These are phyloP conservation scores for Boletus subparvulus DNA, from an alignment of 768 basidiomycete genomes.

Conservation along the genomic window DNA sequence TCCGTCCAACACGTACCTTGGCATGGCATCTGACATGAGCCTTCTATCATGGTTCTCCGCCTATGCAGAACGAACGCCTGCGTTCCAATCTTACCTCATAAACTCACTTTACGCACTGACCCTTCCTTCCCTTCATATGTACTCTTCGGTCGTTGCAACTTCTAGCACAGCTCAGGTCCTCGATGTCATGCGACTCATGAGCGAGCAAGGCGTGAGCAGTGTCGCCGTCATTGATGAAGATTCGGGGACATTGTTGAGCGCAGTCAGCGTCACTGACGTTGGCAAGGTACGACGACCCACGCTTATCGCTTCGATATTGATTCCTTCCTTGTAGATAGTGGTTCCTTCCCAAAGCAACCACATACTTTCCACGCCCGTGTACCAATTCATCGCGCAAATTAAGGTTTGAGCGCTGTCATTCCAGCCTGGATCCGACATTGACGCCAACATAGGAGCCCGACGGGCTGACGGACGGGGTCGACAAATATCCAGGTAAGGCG, in stretches of 20 bases:
- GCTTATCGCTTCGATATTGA: neutral
- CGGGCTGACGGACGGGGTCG: slow-evolving; percentile 76
- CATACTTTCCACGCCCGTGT: slow-evolving; percentile 64
- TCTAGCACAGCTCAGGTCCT: slow-evolving; percentile 62
- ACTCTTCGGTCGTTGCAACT: slow-evolving; percentile 61
- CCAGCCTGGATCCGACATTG: neutral
- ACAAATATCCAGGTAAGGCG: slow-evolving; percentile 69
- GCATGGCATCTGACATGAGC: slow-evolving; percentile 73
- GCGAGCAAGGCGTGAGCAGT: slow-evolving; percentile 81
- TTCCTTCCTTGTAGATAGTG: slow-evolving; percentile 51
- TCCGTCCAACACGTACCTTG: slow-evolving; percentile 50
- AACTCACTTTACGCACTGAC: slow-evolving; percentile 56
- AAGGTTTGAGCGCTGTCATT: slow-evolving; percentile 47
- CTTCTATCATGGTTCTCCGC: slow-evolving; percentile 68
- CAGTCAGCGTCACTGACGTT: slow-evolving; percentile 81
- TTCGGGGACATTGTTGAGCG: slow-evolving; percentile 60
- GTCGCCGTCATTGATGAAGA: slow-evolving; percentile 74
- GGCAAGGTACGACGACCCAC: slow-evolving; percentile 52
- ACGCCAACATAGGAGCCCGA: slow-evolving; percentile 51
- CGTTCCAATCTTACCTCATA: slow-evolving; percentile 41
- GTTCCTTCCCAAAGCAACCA: slow-evolving; percentile 81
- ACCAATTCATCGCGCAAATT: slow-evolving; percentile 68
- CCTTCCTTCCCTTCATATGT: slow-evolving; percentile 65
- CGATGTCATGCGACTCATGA: slow-evolving; percentile 85
- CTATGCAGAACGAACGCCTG: slow-evolving; percentile 45